These are phyloP conservation scores for Amoeboaphelidium protococcarum DNA, from an alignment of 371 early-diverging fungal genomes.

Conservation along the genomic window DNA sequence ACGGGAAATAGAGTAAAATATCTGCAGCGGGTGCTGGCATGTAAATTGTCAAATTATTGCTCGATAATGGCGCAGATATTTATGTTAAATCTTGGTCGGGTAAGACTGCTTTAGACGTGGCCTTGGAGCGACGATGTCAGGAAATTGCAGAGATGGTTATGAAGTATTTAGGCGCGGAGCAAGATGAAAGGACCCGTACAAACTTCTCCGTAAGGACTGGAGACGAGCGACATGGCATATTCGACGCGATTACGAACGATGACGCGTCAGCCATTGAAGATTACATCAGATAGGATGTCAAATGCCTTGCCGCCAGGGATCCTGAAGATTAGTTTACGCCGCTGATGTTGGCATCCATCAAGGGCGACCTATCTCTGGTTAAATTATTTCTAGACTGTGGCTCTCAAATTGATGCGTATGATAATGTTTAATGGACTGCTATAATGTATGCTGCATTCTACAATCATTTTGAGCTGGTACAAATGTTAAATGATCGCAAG, in stretches of 20 bases:
- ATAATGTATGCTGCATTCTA: background rate
- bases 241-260: background rate
- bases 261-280: background rate
- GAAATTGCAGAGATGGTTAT: background rate
- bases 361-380: background rate
- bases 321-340: background rate
- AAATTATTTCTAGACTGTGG: background rate
- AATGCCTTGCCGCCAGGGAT: background rate
- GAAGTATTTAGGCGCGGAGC: background rate
- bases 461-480: background rate
- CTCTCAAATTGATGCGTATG: background rate
- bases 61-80: background rate
- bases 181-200: background rate
- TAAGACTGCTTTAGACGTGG: background rate
- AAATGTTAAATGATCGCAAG: background rate
- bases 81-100: background rate
- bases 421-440: background rate
- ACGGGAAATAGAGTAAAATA: no score
- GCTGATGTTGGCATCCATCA: background rate
- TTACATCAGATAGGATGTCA: background rate
- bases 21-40: background rate
- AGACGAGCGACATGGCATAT: background rate
- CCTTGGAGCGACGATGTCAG: background rate
- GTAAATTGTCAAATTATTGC: background rate
- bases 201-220: background rate